phyloP scores from a whole-genome alignment of 192 early-diverging fungal species.

The Coemansia sp. region DNA sequence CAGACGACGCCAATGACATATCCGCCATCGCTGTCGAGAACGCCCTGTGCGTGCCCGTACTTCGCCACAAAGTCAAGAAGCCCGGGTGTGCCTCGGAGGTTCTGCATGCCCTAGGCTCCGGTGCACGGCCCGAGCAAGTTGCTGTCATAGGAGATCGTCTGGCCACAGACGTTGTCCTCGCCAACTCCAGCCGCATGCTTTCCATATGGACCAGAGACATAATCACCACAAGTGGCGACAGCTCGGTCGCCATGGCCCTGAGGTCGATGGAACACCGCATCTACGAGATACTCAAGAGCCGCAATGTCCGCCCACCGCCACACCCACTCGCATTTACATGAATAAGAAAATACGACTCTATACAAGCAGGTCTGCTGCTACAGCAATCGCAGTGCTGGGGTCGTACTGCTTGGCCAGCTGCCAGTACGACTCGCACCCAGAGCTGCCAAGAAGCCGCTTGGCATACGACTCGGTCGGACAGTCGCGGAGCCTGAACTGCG shows the following conservation, averaged over 20 bases:
- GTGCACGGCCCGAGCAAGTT: constrained; percentile 46
- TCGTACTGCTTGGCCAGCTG: constrained; percentile 64
- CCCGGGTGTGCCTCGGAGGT: constrained; percentile 70
- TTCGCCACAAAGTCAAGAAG: constrained; percentile 64
- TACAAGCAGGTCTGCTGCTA: neutral
- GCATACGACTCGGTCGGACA: constrained; percentile 74
- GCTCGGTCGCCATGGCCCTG: constrained; percentile 57
- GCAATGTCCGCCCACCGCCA: neutral
- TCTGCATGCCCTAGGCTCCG: constrained; percentile 39
- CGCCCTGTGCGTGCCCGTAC: constrained; percentile 55
- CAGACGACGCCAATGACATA: constrained; percentile 59
- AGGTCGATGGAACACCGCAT: constrained; percentile 26
- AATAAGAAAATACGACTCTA: neutral
- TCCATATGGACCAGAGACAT: constrained; percentile 69
- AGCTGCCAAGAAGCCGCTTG: constrained; percentile 67
- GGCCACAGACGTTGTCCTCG: constrained; percentile 83
- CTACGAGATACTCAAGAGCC: constrained; percentile 7
- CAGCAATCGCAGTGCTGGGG: constrained; percentile 1
- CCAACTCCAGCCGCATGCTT: constrained; percentile 68
- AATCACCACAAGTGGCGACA: constrained; percentile 75
- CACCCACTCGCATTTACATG: neutral
- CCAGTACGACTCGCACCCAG: constrained; percentile 83
- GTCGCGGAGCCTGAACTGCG: constrained; percentile 66
- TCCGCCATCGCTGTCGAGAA: constrained; percentile 45
- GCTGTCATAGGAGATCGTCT: constrained; percentile 86